Base-by-base conservation (phyloP, 805 yeast genomes). In the Lachancea dasiensis region DNA sequence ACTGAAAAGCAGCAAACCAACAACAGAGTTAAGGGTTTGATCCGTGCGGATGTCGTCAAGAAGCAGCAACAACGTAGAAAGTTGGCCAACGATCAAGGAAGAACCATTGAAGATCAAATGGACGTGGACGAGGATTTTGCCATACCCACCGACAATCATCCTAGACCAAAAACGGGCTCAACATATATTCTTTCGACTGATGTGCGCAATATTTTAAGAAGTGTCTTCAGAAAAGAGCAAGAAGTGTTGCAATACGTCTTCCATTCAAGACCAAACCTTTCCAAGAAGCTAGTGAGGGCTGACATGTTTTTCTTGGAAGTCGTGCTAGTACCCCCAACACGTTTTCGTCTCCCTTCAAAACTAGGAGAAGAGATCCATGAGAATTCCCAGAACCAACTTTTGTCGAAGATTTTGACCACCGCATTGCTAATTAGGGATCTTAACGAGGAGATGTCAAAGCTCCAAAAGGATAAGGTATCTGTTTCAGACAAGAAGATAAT, bases 291-390 rank as follows among this genome's bases (percentile, higher is more conserved):
- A 18, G 70, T 73, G 3, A 59, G 60, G 28, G 82, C 95, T 14
- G 96, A 90, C 55, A 73, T 86, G 71, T 92, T 94, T 61, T 94
- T 92, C 68, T 72, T 86, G 51, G 89, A 86, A 49, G 79, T 86
- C 4, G 67, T 92, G 41, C 81, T 87, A 27, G 97, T 94, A 27
- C 98, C 99, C 25, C 89, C 98, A 35, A 94, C 97, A 2, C 74
- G 97, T 61, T 92, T 92, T 70, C 77, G 99, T 61, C 72, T 89
- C 49, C 98, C 99, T n/a, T 81, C 95, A 11, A 89, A 89, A 62
- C 70, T 92, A 42, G 98, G 98, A 40, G 99, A 92, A 40, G 97
- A 86, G 60, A 75, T 90, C 44, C 97, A 92, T 61, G 96, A 92
- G 65, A 89, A 86, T 61, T 68, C 92, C 33, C 95, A 87, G 66